These are phyloP conservation scores for Polyporus arcularius DNA, from an alignment of 768 basidiomycete species.

Conservation along the genomic window DNA sequence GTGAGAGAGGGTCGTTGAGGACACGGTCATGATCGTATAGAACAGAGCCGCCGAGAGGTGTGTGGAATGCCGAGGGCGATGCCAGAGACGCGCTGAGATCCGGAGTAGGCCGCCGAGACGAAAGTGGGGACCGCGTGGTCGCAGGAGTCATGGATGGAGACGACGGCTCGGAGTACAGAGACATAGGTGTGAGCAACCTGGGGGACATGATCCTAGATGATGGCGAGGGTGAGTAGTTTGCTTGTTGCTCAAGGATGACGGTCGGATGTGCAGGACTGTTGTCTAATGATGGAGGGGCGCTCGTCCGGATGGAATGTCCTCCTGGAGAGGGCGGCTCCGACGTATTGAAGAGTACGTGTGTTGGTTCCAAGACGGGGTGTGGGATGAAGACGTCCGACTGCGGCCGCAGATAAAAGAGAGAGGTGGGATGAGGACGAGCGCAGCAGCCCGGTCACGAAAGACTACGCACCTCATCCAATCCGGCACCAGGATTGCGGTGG, in stretches of 20 bases:
- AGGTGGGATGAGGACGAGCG: not conserved
- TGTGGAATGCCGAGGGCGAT: constrained; percentile 20
- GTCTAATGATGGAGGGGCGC: not conserved
- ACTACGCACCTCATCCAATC: constrained; percentile 50
- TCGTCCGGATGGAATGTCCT: not conserved
- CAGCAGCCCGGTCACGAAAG: not conserved
- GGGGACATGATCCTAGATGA: not conserved
- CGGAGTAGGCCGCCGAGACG: constrained; percentile 4
- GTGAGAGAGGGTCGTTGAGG: not conserved
- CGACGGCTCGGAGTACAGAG: constrained; percentile 1
- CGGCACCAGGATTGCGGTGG: constrained; percentile 27
- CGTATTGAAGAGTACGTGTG: constrained; percentile 47
- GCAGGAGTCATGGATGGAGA: constrained; percentile 16
- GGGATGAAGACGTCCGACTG: constrained; percentile 50
- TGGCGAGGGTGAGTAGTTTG: not conserved
- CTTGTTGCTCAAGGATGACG: not conserved
- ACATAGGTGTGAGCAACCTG: not conserved
- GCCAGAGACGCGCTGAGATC: constrained; percentile 12
- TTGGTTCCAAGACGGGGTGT: constrained; percentile 49
- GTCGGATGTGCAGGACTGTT: constrained; percentile 9
- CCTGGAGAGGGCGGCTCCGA: constrained; percentile 23
- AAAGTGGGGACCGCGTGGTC: not conserved
- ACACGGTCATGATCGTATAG: constrained; percentile 5
- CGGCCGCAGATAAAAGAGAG: not conserved
- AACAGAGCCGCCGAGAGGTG: constrained; percentile 16